Evolutionary conservation across 83 land plant genomes (phyloP).

Genomic region (Larix sibirica): DNA sequence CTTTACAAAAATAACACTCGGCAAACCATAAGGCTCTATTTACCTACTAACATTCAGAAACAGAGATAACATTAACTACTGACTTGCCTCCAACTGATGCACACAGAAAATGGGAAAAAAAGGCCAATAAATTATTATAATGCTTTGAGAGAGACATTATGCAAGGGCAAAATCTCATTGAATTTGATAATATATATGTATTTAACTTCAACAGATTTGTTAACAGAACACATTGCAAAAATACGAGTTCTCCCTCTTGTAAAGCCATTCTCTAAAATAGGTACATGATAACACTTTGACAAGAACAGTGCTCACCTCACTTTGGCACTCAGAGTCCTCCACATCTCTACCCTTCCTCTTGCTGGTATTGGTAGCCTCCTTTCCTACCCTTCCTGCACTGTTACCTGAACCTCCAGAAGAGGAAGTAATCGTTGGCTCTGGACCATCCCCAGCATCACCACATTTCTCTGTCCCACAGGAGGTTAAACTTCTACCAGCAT

Average conservation of each 20-base stretch:
- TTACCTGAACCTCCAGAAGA: constrained; percentile 72
- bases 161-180: neutral
- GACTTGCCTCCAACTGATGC: too few species aligned
- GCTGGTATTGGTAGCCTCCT: constrained; percentile 27
- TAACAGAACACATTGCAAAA: neutral
- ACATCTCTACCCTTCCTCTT: constrained; percentile 59
- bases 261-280: neutral
- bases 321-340: constrained; percentile 73
- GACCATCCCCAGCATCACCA: constrained; percentile 21
- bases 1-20: too few species aligned
- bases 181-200: neutral
- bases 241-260: neutral
- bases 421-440: constrained; percentile 59
- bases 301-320: constrained; percentile 46
- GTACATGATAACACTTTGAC: neutral
- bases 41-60: too few species aligned
- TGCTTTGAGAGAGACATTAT: neutral
- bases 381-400: constrained; percentile 37
- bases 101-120: neutral
- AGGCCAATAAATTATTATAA: neutral
- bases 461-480: constrained; percentile 7
- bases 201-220: neutral
- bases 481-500: neutral
- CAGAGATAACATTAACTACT: too few species aligned
- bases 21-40: too few species aligned